A percentile compares a stretch with the other conserved stretches of the same genome.
phyloP scores from a whole-genome alignment of 208 protist species.

The Strigomonas culicis region DNA sequence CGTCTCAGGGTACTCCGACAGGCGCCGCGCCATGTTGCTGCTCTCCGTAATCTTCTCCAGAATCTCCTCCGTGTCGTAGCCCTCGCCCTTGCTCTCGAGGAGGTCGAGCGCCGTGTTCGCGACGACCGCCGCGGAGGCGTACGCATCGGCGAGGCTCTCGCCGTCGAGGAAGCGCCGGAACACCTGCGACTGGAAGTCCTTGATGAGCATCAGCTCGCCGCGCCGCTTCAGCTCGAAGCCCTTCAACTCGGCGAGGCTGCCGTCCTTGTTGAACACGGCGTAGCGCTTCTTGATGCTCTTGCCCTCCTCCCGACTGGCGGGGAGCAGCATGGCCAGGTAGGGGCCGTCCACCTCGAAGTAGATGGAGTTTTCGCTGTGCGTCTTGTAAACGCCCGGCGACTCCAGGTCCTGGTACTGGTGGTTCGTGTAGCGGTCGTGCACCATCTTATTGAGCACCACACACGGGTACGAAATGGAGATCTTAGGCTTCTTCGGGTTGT shows the following conservation, averaged over 20 bases:
- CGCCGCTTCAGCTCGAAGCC: constrained; percentile 99
- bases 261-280: constrained; percentile 99
- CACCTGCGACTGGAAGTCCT: constrained; percentile 98
- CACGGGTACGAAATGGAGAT: constrained; percentile 95
- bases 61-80: constrained; percentile 94
- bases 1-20: constrained; percentile 96
- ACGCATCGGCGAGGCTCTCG: constrained; percentile 93
- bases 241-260: constrained; percentile 98
- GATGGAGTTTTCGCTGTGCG: constrained; percentile 96
- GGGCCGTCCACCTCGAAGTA: constrained; percentile 99
- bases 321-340: constrained; percentile 99
- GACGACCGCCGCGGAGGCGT: constrained; percentile 94
- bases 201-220: constrained; percentile 99
- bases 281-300: constrained; percentile 99
- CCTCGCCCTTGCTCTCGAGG: constrained; percentile 87
- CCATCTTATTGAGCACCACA: constrained; percentile 98
- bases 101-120: constrained; percentile 98
- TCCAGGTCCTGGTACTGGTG: constrained; percentile 97
- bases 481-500: constrained; percentile 53
- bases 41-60: constrained; percentile 98
- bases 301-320: constrained; percentile 98
- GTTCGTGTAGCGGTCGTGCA: constrained; percentile 98
- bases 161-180: constrained; percentile 97
- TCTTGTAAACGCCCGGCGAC: constrained; percentile 63
- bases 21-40: constrained; percentile 94